Evolutionary conservation across 2,329 filamentous ascomycete genomes (phyloP).

Genomic region (Claviceps pusilla): DNA sequence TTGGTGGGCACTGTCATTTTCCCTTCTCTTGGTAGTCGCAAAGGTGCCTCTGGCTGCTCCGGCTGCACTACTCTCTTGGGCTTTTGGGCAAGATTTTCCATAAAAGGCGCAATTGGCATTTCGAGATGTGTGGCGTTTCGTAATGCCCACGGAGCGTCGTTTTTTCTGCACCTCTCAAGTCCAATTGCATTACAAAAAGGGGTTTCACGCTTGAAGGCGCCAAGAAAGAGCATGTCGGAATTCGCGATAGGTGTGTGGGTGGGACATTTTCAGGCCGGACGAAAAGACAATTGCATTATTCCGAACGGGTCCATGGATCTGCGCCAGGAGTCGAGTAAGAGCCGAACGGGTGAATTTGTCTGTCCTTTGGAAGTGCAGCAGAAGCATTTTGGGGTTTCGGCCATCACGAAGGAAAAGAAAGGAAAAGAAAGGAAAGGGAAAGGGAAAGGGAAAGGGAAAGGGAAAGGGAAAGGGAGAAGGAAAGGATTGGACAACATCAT

Average conservation of each 20-base stretch:
- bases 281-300: too few relatives aligned
- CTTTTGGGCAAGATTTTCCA: neutral
- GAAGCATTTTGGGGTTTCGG: neutral
- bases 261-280: too few relatives aligned
- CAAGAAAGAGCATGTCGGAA: neutral
- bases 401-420: neutral
- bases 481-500: neutral
- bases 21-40: too few relatives aligned
- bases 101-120: neutral
- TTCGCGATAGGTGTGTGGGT: too few relatives aligned
- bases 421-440: too few relatives aligned
- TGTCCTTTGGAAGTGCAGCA: neutral
- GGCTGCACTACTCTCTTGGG: neutral
- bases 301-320: too few relatives aligned
- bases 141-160: neutral
- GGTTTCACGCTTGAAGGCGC: neutral
- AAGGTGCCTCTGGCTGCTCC: too few relatives aligned
- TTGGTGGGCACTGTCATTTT: neutral
- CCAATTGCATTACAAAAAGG: neutral
- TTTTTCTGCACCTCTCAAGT: neutral
- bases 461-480: too few relatives aligned
- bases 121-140: neutral
- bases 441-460: too few relatives aligned
- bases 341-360: too few relatives aligned
- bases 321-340: too few relatives aligned